Percentiles rank a stretch among this genome's conserved stretches.
Evolutionary conservation across 768 basidiomycete species (phyloP).

Genomic region (Imleria badia): DNA sequence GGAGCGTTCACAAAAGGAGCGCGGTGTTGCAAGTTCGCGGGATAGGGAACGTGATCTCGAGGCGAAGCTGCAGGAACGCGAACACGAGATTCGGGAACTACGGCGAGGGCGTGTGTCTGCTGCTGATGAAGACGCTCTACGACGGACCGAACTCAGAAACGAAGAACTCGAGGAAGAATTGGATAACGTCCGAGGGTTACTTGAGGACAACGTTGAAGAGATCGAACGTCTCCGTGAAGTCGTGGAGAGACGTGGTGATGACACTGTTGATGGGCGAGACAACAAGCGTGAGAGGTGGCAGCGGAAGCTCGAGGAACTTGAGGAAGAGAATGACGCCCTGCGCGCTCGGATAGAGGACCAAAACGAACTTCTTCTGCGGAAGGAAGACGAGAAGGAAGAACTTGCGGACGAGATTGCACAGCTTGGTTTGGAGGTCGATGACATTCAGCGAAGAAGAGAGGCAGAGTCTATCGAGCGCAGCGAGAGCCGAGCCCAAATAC

Average conservation of each 20-base stretch:
- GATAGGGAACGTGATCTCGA: conserved; percentile 74
- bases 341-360: conserved; percentile 57
- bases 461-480: conserved; percentile 68
- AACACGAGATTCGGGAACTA: conserved; percentile 66
- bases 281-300: conserved; percentile 44
- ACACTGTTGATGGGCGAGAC: conserved; percentile 40
- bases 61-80: conserved; percentile 70
- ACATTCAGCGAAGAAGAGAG: conserved; percentile 58
- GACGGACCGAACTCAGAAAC: conserved; percentile 59
- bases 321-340: conserved; percentile 64
- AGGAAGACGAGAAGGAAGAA: conserved; percentile 73
- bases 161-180: conserved; percentile 72
- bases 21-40: conserved; percentile 37
- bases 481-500: conserved; percentile 65
- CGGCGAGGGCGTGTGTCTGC: conserved; percentile 45
- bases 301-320: conserved; percentile 54
- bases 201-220: conserved; percentile 85
- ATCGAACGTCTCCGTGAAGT: conserved; percentile 70
- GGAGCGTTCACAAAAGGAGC: conserved; percentile 62
- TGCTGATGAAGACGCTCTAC: conserved; percentile 51
- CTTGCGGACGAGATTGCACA: conserved; percentile 64
- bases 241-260: conserved; percentile 55
- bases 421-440: conserved; percentile 65
- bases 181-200: conserved; percentile 62
- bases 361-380: conserved; percentile 50